A percentile compares a stretch with the other conserved stretches of the same genome.
Evolutionary conservation across 1,284 basidiomycete species (phyloP).

Genomic region (Ustilago xerochloae): DNA sequence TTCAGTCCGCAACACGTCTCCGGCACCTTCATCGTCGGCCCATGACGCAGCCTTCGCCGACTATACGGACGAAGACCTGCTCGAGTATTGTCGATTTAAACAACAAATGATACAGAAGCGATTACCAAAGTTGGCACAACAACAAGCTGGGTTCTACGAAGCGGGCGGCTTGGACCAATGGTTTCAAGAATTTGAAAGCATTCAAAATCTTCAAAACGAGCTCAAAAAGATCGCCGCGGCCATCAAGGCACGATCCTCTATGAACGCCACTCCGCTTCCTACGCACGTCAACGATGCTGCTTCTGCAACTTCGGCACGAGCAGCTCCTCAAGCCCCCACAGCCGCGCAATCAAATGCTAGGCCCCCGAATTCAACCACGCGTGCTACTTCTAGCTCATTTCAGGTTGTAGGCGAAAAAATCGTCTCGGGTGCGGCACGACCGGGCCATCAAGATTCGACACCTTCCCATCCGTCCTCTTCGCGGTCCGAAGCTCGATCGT

Average conservation of each 20-base stretch:
- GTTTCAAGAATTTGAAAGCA: background rate
- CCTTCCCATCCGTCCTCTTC: background rate
- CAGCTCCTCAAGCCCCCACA: background rate
- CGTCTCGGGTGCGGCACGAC: background rate
- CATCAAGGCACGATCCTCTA: background rate
- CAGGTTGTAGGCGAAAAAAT: conserved; percentile 34
- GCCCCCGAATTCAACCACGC: background rate
- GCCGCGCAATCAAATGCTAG: background rate
- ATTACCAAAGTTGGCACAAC: background rate
- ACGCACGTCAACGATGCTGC: background rate
- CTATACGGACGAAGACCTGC: conserved; percentile 9
- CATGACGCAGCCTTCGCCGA: conserved; percentile 2
- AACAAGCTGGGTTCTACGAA: background rate
- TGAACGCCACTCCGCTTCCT: background rate
- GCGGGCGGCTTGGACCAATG: background rate
- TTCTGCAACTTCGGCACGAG: background rate
- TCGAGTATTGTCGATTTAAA: background rate
- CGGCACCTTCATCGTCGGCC: background rate
- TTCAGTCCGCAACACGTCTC: background rate
- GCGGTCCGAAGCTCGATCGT: background rate
- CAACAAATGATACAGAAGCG: background rate
- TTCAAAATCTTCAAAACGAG: background rate
- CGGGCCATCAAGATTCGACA: background rate
- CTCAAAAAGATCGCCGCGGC: background rate
- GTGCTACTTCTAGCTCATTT: conserved; percentile 24